Evolutionary conservation across 2,329 filamentous ascomycete genomes (phyloP).

Genomic region (Stemphylium lycopersici): DNA sequence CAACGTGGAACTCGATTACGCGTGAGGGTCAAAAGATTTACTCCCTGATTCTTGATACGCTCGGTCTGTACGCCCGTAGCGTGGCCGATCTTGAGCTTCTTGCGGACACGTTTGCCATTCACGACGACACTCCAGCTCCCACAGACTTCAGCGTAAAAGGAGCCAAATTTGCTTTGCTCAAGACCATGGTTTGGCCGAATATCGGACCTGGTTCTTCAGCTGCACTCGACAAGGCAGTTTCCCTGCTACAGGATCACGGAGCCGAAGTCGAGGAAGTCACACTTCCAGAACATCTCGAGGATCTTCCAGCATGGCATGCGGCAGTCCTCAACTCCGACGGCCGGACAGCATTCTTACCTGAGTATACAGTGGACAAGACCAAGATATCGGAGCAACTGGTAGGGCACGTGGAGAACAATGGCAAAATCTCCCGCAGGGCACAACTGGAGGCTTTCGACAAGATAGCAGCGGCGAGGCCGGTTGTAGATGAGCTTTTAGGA

Average conservation of each 20-base stretch:
- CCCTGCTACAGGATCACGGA: constrained; percentile 52
- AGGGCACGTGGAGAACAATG: constrained; percentile 59
- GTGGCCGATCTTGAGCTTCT: constrained; percentile 65
- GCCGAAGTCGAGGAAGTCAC: constrained; percentile 63
- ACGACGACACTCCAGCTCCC: constrained; percentile 54
- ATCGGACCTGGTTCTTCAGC: constrained; percentile 45
- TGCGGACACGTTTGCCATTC: constrained; percentile 59
- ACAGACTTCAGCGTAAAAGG: constrained; percentile 51
- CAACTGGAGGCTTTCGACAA: constrained; percentile 63
- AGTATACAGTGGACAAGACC: constrained; percentile 58
- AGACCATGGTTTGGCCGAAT: constrained; percentile 58
- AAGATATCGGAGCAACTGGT: constrained; percentile 55
- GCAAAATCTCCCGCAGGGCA: constrained; percentile 52
- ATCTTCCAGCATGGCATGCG: constrained; percentile 59
- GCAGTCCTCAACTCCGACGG: constrained; percentile 61
- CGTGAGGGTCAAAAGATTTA: constrained; percentile 67
- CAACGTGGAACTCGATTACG: constrained; percentile 68
- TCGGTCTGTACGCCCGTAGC: constrained; percentile 65
- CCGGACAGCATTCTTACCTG: constrained; percentile 59
- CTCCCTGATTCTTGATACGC: constrained; percentile 65
- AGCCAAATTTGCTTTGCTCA: constrained; percentile 60
- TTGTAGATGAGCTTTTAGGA: constrained; percentile 59
- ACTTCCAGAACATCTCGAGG: constrained; percentile 49
- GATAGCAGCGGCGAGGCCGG: constrained; percentile 60
- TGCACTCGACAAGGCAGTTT: constrained; percentile 45